Base-by-base conservation (phyloP, 2,329 filamentous ascomycete species). In the Hymenotorrendiella dingleyae region DNA sequence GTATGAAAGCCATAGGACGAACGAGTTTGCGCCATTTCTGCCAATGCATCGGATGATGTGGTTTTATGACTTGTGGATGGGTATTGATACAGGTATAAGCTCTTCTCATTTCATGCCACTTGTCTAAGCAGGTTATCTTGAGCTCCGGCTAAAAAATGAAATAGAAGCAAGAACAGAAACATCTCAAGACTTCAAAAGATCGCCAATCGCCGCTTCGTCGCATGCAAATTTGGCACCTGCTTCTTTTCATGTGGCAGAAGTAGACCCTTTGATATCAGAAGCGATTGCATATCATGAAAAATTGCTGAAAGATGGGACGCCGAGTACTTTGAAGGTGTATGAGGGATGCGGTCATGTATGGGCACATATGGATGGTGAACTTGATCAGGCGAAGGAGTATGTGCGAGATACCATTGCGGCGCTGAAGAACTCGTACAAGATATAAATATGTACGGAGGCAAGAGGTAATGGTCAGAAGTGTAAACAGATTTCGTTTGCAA, bases 1-100 rank as follows among this genome's bases (percentile, higher is more conserved):
- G 3, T 65, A 64, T 46, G 48, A 56, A 44, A 63, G 60, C 36
- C 62, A 62, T 40, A 43, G 56, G 19, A 51, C 43, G 35, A 57
- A 58, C 33, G 61, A 65, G 36, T 57, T 56, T 35, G 62, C 63
- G 10, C 63, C 62, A 11, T 63, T 58, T 44, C 50, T 65, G 32
- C 63, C 63, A 6, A 54, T 64, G 22, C 36, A 59, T 28, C 54
- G 63, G 2, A 46, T 66, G 21, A 37, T 58, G 22, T 65, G 63
- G 63, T 64, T 65, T 45, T 64, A 64, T 40, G 62, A 62, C 20
- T 52, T 64, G 20, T 65, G 63, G 63, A 49, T 65, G 7, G 63
- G 63, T 1, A 61, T 44, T 5, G 62, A 59, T 17, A 45, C 51
- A n/a, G 53, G 51, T 35, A 42, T 7, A 21, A 14, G 2, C 11